Evolutionary conservation across 345 rosid species (phyloP), one percentile per base, ranked within the genome.

Genomic region (Passiflora organensis): DNA sequence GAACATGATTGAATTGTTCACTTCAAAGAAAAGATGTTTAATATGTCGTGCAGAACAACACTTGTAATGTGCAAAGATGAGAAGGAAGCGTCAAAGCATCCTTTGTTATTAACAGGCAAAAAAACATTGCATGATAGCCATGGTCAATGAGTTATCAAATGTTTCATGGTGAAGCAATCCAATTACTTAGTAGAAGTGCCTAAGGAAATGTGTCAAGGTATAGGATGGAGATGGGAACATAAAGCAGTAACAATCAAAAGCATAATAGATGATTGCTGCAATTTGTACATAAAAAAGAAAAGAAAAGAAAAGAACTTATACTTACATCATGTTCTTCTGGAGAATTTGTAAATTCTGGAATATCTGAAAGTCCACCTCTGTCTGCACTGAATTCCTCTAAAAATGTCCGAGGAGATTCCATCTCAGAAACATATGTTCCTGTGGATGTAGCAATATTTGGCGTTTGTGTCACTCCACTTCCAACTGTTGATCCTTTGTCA

Each of bases 331-430:
- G 78, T 43, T 59, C 70, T 24, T 82, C 80, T 0, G 64, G 60
- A 59, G 69, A 44, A 17, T 55, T 60, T 43, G 72, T 42, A 71
- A 22, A 6, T 41, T 87, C 96, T 23, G 84, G 86, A 68, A 82
- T 76, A 72, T 74, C 74, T 5, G 82, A 73, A 57, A 83, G 77
- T 39, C 81, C 82, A 20, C 76, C 55, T 62, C 11, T 54, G 76
- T 46, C 9, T 28, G 18, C 34, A 28, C 59, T 73, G 2, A 60
- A 56, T 53, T 74, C 84, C 38, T 73, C 78, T 19, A 59, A 62
- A 44, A 51, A 58, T 48, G 79, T 68, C 60, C 41, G 38, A 48
- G 95, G 84, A n/a, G 91, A 71, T 67, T 75, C 78, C 45, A 64
- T 13, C 53, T 75, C 87, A 32, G 84, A 71, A 62, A 68, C 43